Base-by-base conservation (phyloP, 805 yeast genomes). In the Naumovozyma dairenensis region DNA sequence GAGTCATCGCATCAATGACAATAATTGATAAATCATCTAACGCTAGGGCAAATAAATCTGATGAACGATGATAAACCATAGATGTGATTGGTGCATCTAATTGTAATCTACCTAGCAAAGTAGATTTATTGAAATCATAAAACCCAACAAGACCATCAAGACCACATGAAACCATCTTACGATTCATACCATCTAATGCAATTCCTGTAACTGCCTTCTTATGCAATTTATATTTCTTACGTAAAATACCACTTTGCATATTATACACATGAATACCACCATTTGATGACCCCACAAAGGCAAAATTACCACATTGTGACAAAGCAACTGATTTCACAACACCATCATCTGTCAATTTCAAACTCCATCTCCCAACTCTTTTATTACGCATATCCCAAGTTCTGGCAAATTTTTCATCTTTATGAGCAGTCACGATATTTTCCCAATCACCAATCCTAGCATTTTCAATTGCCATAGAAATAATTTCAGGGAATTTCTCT, bases 301-400 rank as follows among this genome's bases (percentile, higher is more conserved):
- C 96, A 58, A 93, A 92, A 57, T 93, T 93, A 25, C 98, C 98
- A 68, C 99, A 92, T 36, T 77, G 81, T 0, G 96, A 82, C 16
- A 89, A 72, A 14, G 81, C 70, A 6, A 85, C 89, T 20, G 81
- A 57, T 51, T 79, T 82, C 6, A 77, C 93, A 7, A 71, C 50
- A 2, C 89, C 85, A 4, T 70, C 76, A 58, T 92, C 97, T n/a
- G 72, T 71, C 1, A 96, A 82, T 3, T 64, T 55, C 24, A 93
- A 63, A 24, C 65, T 65, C 66, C 78, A 73, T 38, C 79, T 71
- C 16, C 96, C 96, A 3, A 86, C 74, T 50, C 86, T 76, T 42
- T 82, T 87, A 39, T 70, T 72, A 42, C 72, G 72, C 6, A 85
- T 74, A 50, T 78, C 79, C 97, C 98, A 92, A 1, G 95, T 83